Conservation (phyloP, 306 rosid genomes). For the Arachis hypogaea region DNA sequence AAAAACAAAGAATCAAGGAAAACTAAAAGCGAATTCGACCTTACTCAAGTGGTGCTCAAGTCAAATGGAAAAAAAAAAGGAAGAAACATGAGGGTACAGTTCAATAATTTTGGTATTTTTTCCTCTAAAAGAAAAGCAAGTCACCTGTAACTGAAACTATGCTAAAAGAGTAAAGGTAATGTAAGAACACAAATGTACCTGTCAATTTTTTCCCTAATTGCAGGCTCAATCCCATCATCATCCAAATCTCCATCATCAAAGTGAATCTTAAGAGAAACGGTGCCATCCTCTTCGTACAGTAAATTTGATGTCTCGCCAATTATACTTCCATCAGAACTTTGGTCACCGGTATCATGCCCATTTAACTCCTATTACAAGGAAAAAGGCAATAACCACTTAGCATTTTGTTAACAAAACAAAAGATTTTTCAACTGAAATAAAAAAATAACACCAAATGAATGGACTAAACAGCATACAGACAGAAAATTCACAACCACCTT, state of each 20-base stretch:
- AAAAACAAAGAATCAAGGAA: too few relatives aligned
- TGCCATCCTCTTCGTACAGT: conserved; percentile 45
- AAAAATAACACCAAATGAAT: too few relatives aligned
- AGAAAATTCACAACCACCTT: too few relatives aligned
- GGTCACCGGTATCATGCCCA: conserved; percentile 53
- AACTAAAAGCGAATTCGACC: too few relatives aligned
- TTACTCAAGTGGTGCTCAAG: too few relatives aligned
- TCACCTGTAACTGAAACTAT: conserved; percentile 13
- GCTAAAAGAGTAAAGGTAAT: conserved; percentile 1
- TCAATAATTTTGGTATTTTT: conserved; percentile 17
- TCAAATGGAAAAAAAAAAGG: not conserved
- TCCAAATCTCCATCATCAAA: conserved; percentile 76
- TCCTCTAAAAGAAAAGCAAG: conserved; percentile 3
- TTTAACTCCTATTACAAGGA: conserved; percentile 61
- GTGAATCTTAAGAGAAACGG: conserved; percentile 50
- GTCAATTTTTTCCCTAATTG: conserved; percentile 84
- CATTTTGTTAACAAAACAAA: too few relatives aligned
- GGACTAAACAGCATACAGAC: too few relatives aligned
- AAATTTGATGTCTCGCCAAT: conserved; percentile 62
- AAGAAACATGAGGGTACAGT: not conserved
- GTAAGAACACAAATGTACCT: conserved; percentile 53
- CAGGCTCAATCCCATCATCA: conserved; percentile 85
- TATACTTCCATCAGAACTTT: conserved; percentile 51
- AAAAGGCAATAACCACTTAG: too few relatives aligned
- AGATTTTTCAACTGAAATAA: too few relatives aligned